Evolutionary conservation across 2,329 filamentous ascomycete species (phyloP).

Genomic region (Ascochyta lentis): DNA sequence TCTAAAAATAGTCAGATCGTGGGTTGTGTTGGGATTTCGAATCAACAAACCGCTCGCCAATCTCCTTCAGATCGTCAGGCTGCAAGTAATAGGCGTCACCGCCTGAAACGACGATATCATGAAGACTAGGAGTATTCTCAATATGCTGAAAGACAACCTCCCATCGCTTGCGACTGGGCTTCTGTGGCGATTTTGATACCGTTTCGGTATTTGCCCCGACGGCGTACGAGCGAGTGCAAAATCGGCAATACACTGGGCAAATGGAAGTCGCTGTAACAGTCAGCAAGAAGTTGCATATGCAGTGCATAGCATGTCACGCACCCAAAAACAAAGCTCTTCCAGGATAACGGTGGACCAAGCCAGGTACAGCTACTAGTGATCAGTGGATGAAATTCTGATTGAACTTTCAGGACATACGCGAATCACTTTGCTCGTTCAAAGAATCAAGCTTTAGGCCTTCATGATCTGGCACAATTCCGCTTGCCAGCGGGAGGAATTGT

Average conservation of each 20-base stretch:
- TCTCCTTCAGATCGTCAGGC: slow-evolving; percentile 59
- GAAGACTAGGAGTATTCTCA: slow-evolving; percentile 55
- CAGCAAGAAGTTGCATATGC: background rate
- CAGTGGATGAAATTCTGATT: background rate
- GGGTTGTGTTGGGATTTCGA: too few relatives aligned
- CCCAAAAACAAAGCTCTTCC: slow-evolving; percentile 68
- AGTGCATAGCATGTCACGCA: slow-evolving; percentile 41
- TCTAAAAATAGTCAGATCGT: slow-evolving; percentile 28
- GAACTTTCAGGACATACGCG: slow-evolving; percentile 39
- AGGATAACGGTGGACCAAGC: slow-evolving; percentile 68
- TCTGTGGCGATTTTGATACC: slow-evolving; percentile 51
- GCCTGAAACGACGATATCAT: slow-evolving; percentile 68
- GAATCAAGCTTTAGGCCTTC: slow-evolving; percentile 63
- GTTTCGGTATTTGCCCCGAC: slow-evolving; percentile 63
- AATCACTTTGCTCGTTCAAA: slow-evolving; percentile 63
- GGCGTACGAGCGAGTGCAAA: slow-evolving; percentile 67
- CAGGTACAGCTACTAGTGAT: slow-evolving; percentile 53
- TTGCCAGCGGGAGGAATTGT: slow-evolving; percentile 66
- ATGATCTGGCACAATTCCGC: slow-evolving; percentile 62
- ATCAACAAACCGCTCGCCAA: slow-evolving; percentile 54
- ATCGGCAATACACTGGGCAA: slow-evolving; percentile 69
- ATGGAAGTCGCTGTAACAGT: slow-evolving; percentile 58
- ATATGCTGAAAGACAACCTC: slow-evolving; percentile 66
- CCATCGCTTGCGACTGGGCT: slow-evolving; percentile 58
- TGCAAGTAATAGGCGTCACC: slow-evolving; percentile 67